Evolutionary conservation across 768 basidiomycete genomes (phyloP).

Genomic region (Panus rudis): DNA sequence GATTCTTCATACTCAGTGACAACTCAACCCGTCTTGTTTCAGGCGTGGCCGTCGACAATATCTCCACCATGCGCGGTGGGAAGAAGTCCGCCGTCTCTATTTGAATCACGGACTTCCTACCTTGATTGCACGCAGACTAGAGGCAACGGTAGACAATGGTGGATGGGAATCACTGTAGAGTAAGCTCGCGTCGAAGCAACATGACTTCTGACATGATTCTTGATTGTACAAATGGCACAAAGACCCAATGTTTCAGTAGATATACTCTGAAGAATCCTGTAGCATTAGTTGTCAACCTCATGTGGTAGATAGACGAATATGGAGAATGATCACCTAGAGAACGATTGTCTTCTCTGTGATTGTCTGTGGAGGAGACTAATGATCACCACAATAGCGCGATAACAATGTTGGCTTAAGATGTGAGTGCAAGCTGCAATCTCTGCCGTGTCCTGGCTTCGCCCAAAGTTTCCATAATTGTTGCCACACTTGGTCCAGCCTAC

Average conservation of each 20-base stretch:
- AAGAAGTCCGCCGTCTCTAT: constrained; percentile 90
- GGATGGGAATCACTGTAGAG: constrained; percentile 81
- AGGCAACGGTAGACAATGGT: constrained; percentile 81
- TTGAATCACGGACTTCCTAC: constrained; percentile 86
- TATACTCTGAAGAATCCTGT: not conserved
- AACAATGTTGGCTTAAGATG: too few relatives aligned
- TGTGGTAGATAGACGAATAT: too few relatives aligned
- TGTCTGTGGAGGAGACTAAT: too few relatives aligned
- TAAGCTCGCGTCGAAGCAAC: too few relatives aligned
- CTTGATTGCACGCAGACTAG: constrained; percentile 81
- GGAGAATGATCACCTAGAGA: too few relatives aligned
- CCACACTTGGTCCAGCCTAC: constrained; percentile 26
- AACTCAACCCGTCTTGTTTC: not conserved
- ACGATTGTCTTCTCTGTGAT: too few relatives aligned
- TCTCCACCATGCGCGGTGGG: constrained; percentile 78
- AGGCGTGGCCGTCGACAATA: constrained; percentile 88
- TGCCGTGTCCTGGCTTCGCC: constrained; percentile 22
- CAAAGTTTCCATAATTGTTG: constrained; percentile 24
- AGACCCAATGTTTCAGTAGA: too few relatives aligned
- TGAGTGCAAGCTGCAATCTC: constrained; percentile 15
- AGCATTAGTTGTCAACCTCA: too few relatives aligned
- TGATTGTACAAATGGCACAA: too few relatives aligned
- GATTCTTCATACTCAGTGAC: not conserved
- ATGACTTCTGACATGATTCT: too few relatives aligned
- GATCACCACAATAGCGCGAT: too few relatives aligned